Evolutionary conservation across 202 grass and related monocot species (phyloP).

Genomic region (Tripidium arundinaceum): DNA sequence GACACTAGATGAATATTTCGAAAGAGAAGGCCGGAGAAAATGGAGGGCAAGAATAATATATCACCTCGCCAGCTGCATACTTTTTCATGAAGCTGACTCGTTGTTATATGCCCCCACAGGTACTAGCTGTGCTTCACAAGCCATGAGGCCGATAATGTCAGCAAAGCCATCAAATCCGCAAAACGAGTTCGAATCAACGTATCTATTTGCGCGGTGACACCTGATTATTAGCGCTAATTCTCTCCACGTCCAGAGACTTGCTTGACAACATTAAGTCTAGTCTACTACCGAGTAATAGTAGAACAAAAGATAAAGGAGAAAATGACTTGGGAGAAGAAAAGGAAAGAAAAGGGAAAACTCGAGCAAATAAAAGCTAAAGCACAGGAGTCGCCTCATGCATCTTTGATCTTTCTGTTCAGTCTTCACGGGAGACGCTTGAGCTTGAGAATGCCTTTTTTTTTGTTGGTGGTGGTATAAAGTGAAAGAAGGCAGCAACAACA

Average conservation of each 20-base stretch:
- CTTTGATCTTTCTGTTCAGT: background rate
- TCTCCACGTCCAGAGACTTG: background rate
- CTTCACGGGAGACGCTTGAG: conserved; percentile 12
- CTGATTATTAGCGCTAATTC: background rate
- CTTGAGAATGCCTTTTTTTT: background rate
- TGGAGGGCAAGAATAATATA: too few species aligned
- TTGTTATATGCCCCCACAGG: too few species aligned
- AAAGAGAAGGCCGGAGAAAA: too few species aligned
- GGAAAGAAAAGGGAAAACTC: background rate
- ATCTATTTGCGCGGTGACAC: too few species aligned
- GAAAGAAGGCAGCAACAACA: background rate
- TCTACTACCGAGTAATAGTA: background rate
- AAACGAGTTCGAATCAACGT: too few species aligned
- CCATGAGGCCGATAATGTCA: too few species aligned
- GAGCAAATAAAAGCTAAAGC: conserved; percentile 23
- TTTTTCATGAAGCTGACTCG: too few species aligned
- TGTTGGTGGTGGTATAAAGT: background rate
- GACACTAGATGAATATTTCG: too few species aligned
- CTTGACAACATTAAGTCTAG: background rate
- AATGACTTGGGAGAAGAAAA: background rate
- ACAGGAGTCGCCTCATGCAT: background rate
- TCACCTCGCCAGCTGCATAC: too few species aligned
- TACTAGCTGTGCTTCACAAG: too few species aligned
- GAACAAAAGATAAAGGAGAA: conserved; percentile 9
- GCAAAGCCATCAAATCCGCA: too few species aligned